Conservation (phyloP, 345 rosid genomes). For the Populus nigra region DNA sequence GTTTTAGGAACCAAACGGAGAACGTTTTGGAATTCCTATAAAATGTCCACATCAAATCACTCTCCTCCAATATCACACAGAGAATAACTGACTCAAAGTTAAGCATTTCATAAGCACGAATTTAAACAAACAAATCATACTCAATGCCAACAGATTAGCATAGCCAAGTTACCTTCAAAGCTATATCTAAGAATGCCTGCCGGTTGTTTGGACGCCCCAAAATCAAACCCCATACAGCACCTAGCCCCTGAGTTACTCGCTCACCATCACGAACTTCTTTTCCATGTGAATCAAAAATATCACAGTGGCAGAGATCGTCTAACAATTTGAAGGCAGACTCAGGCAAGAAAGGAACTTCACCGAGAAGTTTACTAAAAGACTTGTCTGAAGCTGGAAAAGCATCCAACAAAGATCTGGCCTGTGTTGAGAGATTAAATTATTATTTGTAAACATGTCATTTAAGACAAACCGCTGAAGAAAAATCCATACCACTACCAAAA, state of each 20-base stretch:
- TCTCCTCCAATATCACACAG: no score
- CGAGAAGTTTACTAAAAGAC: slow-evolving; percentile 87
- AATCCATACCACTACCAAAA: slow-evolving; percentile 73
- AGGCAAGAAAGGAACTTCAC: slow-evolving; percentile 86
- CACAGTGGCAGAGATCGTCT: slow-evolving; percentile 71
- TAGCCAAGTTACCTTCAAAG: slow-evolving; percentile 54
- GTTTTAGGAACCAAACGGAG: background rate
- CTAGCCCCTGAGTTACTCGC: slow-evolving; percentile 96
- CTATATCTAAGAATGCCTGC: slow-evolving; percentile 78
- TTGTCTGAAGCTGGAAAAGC: slow-evolving; percentile 90
- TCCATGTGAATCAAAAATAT: slow-evolving; percentile 55
- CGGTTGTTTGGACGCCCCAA: slow-evolving; percentile 83
- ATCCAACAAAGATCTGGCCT: slow-evolving; percentile 83
- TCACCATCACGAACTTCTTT: slow-evolving; percentile 68
- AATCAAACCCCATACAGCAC: slow-evolving; percentile 95
- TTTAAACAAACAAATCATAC: background rate
- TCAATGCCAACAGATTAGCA: background rate
- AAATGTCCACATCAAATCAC: background rate
- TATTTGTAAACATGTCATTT: slow-evolving; percentile 18
- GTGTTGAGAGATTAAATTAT: slow-evolving; percentile 20
- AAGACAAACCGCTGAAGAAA: slow-evolving; percentile 11
- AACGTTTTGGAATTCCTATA: background rate
- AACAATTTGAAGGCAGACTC: slow-evolving; percentile 68
- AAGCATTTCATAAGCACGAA: background rate
- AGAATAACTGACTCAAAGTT: background rate